Base-by-base conservation (phyloP, 2,329 filamentous ascomycete genomes). In the Arachnopeziza araneosa region DNA sequence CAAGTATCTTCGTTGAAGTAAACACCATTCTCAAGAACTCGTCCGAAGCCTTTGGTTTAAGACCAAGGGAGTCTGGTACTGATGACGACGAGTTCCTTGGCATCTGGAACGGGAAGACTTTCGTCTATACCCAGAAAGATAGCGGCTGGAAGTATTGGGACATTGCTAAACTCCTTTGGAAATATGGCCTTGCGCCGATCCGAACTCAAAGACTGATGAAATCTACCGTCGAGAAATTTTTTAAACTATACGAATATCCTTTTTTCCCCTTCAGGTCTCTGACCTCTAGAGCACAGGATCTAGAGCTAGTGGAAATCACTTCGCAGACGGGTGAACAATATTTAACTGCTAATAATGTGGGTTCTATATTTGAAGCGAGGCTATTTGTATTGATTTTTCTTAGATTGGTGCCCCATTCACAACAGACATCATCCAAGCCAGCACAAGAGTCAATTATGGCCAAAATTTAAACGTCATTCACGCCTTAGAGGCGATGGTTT, bases 381-480 rank as follows among this genome's bases (percentile, higher is more conserved):
- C 17, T 44, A 14, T 44, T 14, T 44, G 2, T 17, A 14, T 2
- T 14, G 5, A 44, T 7, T 14, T 17, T 19, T 19, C 17, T 19
- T 48, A 85, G 69, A 85, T 97, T 59, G 79, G 82, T 24, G 76
- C 79, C 0, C 72, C 78, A 0, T 98, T 96, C 71, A 80, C 87
- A 0, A 83, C 84, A 17, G 91, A 99, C 55, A 84, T 99, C 54
- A 85, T 98, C 24, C 93, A 98, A 75, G 91, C 93, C 1, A 89
- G 87, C 60, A 97, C 95, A 0, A 83, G 95, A 22, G 93, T 97
- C 64, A 98, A 98, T 74, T 99, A 97, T 75, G 95, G 90, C 0
- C 91, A 93, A 54, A 97, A 98, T 67, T 75, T 98, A 14, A 83
- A 79, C n/a, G 78, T 85, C 44, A 95, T 98, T 54, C 93, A 98